These are phyloP conservation scores for Metschnikowia similis DNA, from an alignment of 805 yeast genomes.

Conservation along the genomic window DNA sequence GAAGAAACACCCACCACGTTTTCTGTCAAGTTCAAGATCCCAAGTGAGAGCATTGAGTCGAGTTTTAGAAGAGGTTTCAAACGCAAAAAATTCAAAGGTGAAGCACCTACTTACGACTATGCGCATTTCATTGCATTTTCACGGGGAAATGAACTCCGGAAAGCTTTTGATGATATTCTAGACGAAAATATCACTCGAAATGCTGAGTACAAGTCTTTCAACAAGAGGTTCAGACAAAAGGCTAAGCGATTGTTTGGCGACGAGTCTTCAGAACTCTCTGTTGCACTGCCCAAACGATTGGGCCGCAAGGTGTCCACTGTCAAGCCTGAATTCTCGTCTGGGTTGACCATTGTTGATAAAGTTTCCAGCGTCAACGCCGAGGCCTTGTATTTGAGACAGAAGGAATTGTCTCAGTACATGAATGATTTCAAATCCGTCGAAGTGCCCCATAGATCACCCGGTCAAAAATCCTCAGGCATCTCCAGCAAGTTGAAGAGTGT, in stretches of 20 bases:
- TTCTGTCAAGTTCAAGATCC: slow-evolving; percentile 49
- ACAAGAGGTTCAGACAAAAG: background rate
- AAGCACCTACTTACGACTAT: slow-evolving; percentile 5
- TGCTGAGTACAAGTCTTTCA: background rate
- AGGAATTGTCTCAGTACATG: slow-evolving; percentile 1
- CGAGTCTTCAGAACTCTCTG: background rate
- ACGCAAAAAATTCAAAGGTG: background rate
- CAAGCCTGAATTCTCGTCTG: slow-evolving; percentile 11
- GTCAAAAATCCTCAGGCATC: background rate
- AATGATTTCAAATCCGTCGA: background rate
- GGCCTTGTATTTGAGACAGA: slow-evolving; percentile 4
- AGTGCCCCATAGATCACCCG: background rate
- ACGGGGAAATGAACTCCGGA: slow-evolving; percentile 40
- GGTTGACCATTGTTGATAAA: slow-evolving; percentile 12
- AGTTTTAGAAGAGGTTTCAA: slow-evolving; percentile 3
- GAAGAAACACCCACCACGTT: slow-evolving; percentile 36
- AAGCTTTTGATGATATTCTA: slow-evolving; percentile 31
- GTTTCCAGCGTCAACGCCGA: slow-evolving; percentile 13
- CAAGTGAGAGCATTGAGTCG: slow-evolving; percentile 1
- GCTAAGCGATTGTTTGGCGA: slow-evolving; percentile 10
- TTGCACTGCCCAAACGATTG: background rate
- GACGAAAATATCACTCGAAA: slow-evolving; percentile 6
- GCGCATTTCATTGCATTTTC: slow-evolving; percentile 64
- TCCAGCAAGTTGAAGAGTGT: background rate
- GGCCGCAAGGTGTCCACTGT: slow-evolving; percentile 10